Evolutionary conservation across 345 rosid species (phyloP), one percentile per base, ranked within the genome.

Genomic region (Ailanthus altissimus): DNA sequence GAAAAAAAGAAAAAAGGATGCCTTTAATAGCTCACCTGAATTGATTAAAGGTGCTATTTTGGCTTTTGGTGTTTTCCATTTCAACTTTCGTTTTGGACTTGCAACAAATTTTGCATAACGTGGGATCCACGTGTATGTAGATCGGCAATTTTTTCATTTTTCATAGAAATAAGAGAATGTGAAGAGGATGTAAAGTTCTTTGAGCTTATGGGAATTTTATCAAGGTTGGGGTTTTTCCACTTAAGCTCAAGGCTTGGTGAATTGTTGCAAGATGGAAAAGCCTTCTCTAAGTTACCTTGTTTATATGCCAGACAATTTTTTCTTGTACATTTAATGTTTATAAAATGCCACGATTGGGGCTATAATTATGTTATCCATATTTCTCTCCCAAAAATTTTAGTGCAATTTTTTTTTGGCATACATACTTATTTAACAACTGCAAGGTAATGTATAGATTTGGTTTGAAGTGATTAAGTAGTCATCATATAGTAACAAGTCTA

Each of bases 131-230:
- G 49, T 67, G 43, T 76, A 65, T 76, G 76, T 47, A 78, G 78
- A 70, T 60, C 26, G 47, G 67, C 70, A 51, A 5, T 78, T 80
- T 67, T 53, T 74, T 58, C 56, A 9, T 60, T 78, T 59, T 80
- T 25, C 77, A 65, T 78, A 63, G 78, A 70, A 84, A 86, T 73
- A 80, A 84, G 76, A 43, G 42, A 49, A 77, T 56, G 70, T n/a
- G 78, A 57, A 74, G 74, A 64, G 71, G 67, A 65, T 79, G 85
- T 80, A 75, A 72, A 65, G 75, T 70, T 62, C 20, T n/a, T 79
- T 69, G 82, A 76, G 75, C 78, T 76, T 73, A 9, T 63, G 68
- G 70, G 61, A 47, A 54, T 76, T 61, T 78, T 62, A 81, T 5
- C 59, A 64, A 40, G 74, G 21, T 47, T 21, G 49, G 16, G 18